phyloP scores from a whole-genome alignment of 495 filamentous ascomycete species.

The Hypoxylon lienhwacheense region DNA sequence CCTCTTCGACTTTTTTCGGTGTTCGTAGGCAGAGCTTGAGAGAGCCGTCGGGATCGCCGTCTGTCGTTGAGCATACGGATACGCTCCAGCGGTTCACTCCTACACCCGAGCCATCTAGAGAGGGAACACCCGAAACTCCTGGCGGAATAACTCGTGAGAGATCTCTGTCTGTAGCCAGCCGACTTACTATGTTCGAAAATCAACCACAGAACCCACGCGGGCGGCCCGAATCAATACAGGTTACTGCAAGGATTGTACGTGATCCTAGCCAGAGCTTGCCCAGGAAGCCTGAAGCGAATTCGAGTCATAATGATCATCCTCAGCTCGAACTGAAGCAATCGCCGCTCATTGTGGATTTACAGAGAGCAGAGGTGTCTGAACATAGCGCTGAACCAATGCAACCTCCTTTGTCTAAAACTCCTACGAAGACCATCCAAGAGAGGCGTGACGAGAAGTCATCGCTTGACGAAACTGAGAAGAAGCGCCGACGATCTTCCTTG shows the following conservation, averaged over 20 bases:
- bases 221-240: constrained; percentile 72
- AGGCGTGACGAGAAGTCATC: constrained; percentile 40
- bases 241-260: constrained; percentile 76
- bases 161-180: constrained; percentile 49
- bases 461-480: constrained; percentile 34
- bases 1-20: constrained; percentile 55
- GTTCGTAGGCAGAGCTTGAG: constrained; percentile 50
- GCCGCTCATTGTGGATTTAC: constrained; percentile 69
- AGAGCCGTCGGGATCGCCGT: constrained; percentile 49
- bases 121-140: constrained; percentile 47
- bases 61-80: constrained; percentile 47
- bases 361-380: constrained; percentile 45
- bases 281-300: constrained; percentile 47
- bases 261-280: constrained; percentile 53
- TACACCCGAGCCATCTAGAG: constrained; percentile 47
- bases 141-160: constrained; percentile 38
- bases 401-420: constrained; percentile 24
- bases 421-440: constrained; percentile 41
- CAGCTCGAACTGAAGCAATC: constrained; percentile 69
- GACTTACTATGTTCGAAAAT: constrained; percentile 52
- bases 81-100: constrained; percentile 43
- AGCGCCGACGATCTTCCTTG: constrained; percentile 50
- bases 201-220: constrained; percentile 40
- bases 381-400: constrained; percentile 22
- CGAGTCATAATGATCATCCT: constrained; percentile 44